Conservation (phyloP, 75 land plant species). For the Sequoiadendron giganteum region DNA sequence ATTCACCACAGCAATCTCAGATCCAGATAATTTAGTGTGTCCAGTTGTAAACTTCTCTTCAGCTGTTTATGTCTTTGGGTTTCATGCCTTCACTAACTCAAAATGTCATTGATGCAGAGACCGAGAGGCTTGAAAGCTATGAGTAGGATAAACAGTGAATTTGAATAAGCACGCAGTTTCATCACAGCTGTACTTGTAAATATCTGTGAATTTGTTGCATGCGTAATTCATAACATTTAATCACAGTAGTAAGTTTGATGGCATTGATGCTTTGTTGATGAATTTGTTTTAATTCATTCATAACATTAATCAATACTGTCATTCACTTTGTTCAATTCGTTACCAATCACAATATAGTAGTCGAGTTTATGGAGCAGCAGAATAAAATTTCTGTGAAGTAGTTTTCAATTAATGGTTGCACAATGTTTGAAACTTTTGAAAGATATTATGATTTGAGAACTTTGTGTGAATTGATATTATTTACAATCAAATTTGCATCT, state of each 20-base stretch:
- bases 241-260: too few relatives aligned
- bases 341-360: too few relatives aligned
- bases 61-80: not conserved
- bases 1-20: not conserved
- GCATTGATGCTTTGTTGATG: not conserved
- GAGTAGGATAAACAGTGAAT: not conserved
- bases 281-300: not conserved
- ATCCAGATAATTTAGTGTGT: not conserved
- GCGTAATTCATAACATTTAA: not conserved
- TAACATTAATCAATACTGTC: too few relatives aligned
- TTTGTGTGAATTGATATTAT: too few relatives aligned
- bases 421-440: too few relatives aligned
- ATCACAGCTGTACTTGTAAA: not conserved
- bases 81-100: not conserved
- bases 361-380: too few relatives aligned
- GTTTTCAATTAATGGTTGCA: too few relatives aligned
- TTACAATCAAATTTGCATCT: too few relatives aligned
- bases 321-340: too few relatives aligned
- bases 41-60: not conserved
- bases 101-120: not conserved
- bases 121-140: slow-evolving; percentile 10
- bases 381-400: too few relatives aligned
- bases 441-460: too few relatives aligned
- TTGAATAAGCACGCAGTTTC: slow-evolving; percentile 4
- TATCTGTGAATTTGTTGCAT: not conserved